Evolutionary conservation across 2,329 filamentous ascomycete species (phyloP).

Genomic region (Ilyonectria mors-panacis): DNA sequence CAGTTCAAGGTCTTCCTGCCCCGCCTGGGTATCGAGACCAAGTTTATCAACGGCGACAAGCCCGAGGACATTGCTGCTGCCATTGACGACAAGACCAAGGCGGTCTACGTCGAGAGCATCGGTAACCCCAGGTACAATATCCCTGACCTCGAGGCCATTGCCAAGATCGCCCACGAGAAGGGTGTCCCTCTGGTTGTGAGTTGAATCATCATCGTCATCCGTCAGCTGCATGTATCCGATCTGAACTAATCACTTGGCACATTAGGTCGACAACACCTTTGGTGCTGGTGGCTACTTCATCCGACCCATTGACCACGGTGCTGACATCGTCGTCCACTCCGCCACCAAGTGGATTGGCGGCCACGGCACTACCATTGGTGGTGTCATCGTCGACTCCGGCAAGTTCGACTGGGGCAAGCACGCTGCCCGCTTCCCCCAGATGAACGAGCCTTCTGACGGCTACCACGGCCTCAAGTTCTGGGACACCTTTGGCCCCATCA

Average conservation of each 20-base stretch:
- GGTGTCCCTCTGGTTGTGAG: slow-evolving; percentile 76
- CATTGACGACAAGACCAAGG: slow-evolving; percentile 95
- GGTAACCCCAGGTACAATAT: slow-evolving; percentile 96
- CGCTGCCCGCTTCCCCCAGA: slow-evolving; percentile 89
- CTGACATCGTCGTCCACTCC: slow-evolving; percentile 94
- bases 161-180: slow-evolving; percentile 79
- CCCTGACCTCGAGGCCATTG: slow-evolving; percentile 90
- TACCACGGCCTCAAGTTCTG: slow-evolving; percentile 96
- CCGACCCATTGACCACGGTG: slow-evolving; percentile 89
- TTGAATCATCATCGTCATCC: slow-evolving; percentile 21
- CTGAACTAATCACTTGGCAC: background rate
- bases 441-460: slow-evolving; percentile 88
- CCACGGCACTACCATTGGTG: slow-evolving; percentile 92
- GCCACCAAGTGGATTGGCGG: slow-evolving; percentile 98
- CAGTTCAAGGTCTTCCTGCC: slow-evolving; percentile 94
- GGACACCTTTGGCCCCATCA: slow-evolving; percentile 88
- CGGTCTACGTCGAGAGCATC: slow-evolving; percentile 91
- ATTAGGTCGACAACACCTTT: slow-evolving; percentile 91
- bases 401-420: slow-evolving; percentile 96
- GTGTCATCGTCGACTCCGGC: slow-evolving; percentile 88
- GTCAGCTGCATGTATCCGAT: background rate
- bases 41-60: slow-evolving; percentile 87
- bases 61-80: slow-evolving; percentile 83
- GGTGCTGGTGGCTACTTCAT: slow-evolving; percentile 92
- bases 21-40: slow-evolving; percentile 88